Evolutionary conservation across 129 eudicot species (phyloP), one percentile per base, ranked within the genome.

Genomic region (Arctium minus): DNA sequence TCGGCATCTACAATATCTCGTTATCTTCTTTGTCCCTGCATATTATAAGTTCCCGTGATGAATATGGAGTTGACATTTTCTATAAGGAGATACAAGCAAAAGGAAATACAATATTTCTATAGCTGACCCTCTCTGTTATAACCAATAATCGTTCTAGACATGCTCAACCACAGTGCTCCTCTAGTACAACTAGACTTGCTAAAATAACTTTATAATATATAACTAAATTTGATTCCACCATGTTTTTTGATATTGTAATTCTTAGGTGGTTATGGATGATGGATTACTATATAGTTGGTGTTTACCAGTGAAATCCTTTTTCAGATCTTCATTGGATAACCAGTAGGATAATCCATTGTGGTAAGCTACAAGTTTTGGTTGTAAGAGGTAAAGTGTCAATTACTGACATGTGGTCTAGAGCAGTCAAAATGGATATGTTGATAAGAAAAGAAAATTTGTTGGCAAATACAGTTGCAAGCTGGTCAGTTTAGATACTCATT

Each of bases 61-160:
- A 7, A 50, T 70, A 48, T 77, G 48, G 30, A 62, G 50, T 2
- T 78, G 22, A 62, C 44, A 39, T 7, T 67, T 75, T 39, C 29
- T 33, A 18, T 50, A 65, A 82, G 38, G 53, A 64, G 68, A 82
- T 81, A 17, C 79, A 62, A 81, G 79, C 18, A 62, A 73, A 73
- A 38, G 74, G 32, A 62, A 30, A 38, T 30, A 67, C 35, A 12
- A 70, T 70, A 17, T 70, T 38, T 60, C 40, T 38, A 39, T 73
- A 13, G 62, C 30, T 35, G 38, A 22, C 72, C 40, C 80, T 37
- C 32, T 60, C 36, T 22, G 62, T 30, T 60, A 11, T 65, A 74
- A 38, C 65, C 18, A 36, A 6, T 64, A 62, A 60, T 12, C 30
- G 46, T 56, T 36, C 72, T 6, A 29, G 27, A 50, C 36, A 10